Base-by-base conservation (phyloP, 805 yeast species). In the Starmera pachycereana region DNA sequence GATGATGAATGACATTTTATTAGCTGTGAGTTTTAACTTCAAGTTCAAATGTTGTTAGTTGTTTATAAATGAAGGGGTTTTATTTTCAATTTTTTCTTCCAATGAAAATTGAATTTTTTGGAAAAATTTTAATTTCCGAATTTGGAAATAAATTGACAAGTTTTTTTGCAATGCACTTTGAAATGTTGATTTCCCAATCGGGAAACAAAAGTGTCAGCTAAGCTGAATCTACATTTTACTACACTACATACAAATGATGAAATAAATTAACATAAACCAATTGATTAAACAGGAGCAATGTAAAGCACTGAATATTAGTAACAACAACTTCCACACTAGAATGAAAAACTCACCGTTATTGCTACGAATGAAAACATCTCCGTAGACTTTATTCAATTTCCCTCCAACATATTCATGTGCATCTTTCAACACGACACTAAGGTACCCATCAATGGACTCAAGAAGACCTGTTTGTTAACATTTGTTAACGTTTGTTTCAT, bases 361-460 rank as follows among this genome's bases (percentile, higher is more conserved):
- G 32, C 95, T 95, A 61, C 95, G 75, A 48, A 87, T 76, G 56
- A 87, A 87, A 27, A 85, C 88, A 59, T 85, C 95, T 29, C 85
- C 85, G 45, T 76, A 80, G 25, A 61, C 64, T 45, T 71, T 74
- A 31, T 71, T 73, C 35, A 58, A 54, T 36, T 68, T 67, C 7
- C 72, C 73, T 39, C 65, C 63, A 29, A 75, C 74, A 35, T 62
- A 60, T 56, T 92, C 98, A 36, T 75, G 69, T 4, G 95, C 77
- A 44, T 78, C 72, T 40, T 83, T 87, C 47, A 92, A 69, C 2
- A 90, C 95, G 37, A 92, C 81, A 62, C 92, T 92, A 96, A 92
- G 88, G 66, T 80, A 92, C 8, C 97, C 97, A 58, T 92, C 98
- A 42, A 92, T 89, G 33, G 96, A 85, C 51, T 85, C 90, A 46